phyloP scores from a whole-genome alignment of 179 eudicot species.

The Actinidia arguta region DNA sequence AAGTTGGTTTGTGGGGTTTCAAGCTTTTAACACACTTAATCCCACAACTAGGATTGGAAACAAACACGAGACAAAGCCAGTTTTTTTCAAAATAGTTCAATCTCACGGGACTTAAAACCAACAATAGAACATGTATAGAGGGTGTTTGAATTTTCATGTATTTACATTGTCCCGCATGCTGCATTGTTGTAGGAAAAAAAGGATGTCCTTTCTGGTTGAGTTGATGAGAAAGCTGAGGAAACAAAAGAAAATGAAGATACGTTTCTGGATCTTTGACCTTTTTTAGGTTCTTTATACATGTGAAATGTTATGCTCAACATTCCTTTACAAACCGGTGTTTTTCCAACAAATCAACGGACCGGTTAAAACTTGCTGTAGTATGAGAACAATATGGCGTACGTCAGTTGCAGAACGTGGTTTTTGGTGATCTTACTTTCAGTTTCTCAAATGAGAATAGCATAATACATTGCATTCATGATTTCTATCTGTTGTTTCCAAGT shows the following conservation, averaged over 20 bases:
- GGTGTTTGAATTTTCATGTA: background rate
- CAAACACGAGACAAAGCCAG: too few species aligned
- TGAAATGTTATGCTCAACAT: background rate
- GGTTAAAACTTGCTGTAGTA: background rate
- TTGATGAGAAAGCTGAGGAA: background rate
- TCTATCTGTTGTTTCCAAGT: slow-evolving; percentile 1
- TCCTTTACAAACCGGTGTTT: too few species aligned
- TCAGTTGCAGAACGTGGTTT: background rate
- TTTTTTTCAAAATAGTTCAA: too few species aligned
- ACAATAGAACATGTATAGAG: background rate
- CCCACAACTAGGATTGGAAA: too few species aligned
- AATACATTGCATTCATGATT: background rate
- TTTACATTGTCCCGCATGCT: background rate
- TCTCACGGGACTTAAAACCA: too few species aligned
- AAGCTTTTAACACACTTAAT: too few species aligned
- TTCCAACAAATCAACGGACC: background rate
- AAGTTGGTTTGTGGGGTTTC: too few species aligned
- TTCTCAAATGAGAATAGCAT: background rate
- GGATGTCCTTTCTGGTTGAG: background rate
- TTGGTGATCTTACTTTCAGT: background rate
- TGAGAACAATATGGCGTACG: background rate
- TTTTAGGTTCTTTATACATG: background rate
- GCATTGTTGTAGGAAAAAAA: background rate
- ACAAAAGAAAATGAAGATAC: background rate
- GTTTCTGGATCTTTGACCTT: background rate